Evolutionary conservation across 2,329 filamentous ascomycete species (phyloP).

Genomic region (Magnaporthiopsis incrustans): DNA sequence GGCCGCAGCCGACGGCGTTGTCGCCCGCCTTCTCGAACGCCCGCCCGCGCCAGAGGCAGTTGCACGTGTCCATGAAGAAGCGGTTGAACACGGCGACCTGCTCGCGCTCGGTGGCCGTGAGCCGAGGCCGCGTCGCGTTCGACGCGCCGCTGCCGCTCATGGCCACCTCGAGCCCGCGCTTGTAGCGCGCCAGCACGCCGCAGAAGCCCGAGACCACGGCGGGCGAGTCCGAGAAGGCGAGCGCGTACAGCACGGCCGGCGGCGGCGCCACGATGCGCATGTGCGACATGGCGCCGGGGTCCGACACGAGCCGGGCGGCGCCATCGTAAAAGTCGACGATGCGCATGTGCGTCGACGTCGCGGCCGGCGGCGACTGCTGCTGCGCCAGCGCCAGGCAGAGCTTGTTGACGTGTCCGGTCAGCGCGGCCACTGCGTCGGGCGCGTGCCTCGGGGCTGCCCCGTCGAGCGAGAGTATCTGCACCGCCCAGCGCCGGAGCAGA

Average conservation of each 20-base stretch:
- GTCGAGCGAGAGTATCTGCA: constrained; percentile 29
- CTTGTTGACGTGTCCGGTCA: constrained; percentile 42
- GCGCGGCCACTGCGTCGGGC: constrained; percentile 28
- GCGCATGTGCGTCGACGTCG: constrained; percentile 33
- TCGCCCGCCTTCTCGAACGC: constrained; percentile 59
- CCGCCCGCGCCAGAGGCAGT: constrained; percentile 69
- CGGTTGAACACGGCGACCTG: constrained; percentile 70
- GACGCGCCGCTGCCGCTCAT: constrained; percentile 27
- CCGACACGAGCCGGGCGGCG: constrained; percentile 46
- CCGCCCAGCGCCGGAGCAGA: constrained; percentile 55
- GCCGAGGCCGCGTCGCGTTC: constrained; percentile 18
- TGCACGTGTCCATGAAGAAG: constrained; percentile 81
- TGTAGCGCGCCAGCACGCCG: constrained; percentile 62
- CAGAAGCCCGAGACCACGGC: constrained; percentile 61
- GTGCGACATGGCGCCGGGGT: constrained; percentile 39
- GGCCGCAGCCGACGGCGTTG: constrained; percentile 50
- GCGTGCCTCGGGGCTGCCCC: constrained; percentile 20
- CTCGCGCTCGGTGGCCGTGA: constrained; percentile 42
- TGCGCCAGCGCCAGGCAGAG: constrained; percentile 55
- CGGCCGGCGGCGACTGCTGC: constrained; percentile 31
- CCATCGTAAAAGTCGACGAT: constrained; percentile 65
- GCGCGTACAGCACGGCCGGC: constrained; percentile 58
- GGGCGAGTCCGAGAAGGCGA: constrained; percentile 59
- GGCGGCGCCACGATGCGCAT: constrained; percentile 61
- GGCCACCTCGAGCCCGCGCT: constrained; percentile 62